Conservation (phyloP, 345 rosid genomes). For the Toxicodendron radicans region DNA sequence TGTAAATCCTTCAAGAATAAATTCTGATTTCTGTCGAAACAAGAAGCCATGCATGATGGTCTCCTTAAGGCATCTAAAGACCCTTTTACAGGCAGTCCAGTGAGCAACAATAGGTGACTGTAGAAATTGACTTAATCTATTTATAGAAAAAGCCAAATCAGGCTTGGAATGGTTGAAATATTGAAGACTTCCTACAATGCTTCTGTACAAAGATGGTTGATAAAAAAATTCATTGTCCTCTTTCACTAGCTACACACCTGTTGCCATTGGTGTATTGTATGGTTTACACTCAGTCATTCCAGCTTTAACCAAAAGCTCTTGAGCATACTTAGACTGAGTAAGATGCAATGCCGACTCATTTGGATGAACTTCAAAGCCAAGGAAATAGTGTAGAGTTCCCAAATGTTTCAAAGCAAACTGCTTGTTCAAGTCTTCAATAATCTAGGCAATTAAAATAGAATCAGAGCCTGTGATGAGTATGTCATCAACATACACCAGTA, state of each 20-base stretch:
- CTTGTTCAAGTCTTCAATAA: no score
- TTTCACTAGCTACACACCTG: background rate
- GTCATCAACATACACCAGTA: background rate
- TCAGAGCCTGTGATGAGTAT: background rate
- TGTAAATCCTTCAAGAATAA: no score
- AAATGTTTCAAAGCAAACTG: no score
- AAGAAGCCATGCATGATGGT: no score
- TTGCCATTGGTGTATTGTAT: background rate
- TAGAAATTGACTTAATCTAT: no score
- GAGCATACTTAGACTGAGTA: no score
- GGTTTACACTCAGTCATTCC: background rate
- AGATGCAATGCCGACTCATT: background rate
- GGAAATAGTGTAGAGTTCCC: background rate
- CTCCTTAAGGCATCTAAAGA: no score
- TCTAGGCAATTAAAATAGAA: no score
- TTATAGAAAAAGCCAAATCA: background rate
- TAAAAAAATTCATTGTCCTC: background rate
- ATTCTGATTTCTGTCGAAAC: no score
- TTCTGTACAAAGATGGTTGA: background rate
- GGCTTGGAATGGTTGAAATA: background rate
- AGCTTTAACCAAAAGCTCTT: no score
- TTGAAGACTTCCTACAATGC: background rate
- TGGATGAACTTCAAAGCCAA: background rate
- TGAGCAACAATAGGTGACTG: no score
- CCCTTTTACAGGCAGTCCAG: no score